Base-by-base conservation (phyloP, 441 rosid species). In the Gossypium gossypioides region DNA sequence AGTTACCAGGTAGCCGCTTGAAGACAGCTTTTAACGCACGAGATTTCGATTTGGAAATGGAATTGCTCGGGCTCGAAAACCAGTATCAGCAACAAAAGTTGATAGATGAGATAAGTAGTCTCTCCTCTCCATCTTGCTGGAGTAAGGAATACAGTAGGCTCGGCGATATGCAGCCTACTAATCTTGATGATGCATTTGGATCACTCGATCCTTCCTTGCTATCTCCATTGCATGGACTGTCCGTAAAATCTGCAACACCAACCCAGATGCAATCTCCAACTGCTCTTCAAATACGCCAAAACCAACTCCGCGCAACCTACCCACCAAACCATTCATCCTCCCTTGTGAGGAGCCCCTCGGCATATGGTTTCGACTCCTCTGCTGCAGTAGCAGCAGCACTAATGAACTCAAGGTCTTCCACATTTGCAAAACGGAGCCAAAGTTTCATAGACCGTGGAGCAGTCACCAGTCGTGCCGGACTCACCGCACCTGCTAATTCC, bases 311-410 rank as follows among this genome's bases (percentile, higher is more conserved):
- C 3, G 80, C 97, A 62, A 82, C 89, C 86, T 91, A 77, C 86
- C 91, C 75, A 3, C 61, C 81, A 18, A 84, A 72, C 69, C 46
- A 78, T 10, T 70, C 91, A 7, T 80, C 94, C 51, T 82, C 91
- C 24, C 81, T 88, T 0, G 85, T 27, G 44, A 86, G 84, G 86
- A 88, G 81, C 29, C 73, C 86, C 24, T 74, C 91, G 1, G 57
- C 88, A 1, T 85, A 71, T 21, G 96, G 94, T 19, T 91, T 83
- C 0, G 93, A 89, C 59, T 83, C 96, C 8, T 91, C 97, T 6
- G 92, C 89, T 57, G 93, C 93, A 2, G 93, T 90, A 71, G 96
- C 97, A 37, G 86, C 86, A 25, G 98, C 96, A 0, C 85, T 93
- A 61, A 88, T 93, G 97, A 91, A 89, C 8, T 89, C 97, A 0